Percentiles rank a stretch among this genome's conserved stretches.
phyloP scores from a whole-genome alignment of 2,329 filamentous ascomycete genomes.

The Aspergillus texensis region DNA sequence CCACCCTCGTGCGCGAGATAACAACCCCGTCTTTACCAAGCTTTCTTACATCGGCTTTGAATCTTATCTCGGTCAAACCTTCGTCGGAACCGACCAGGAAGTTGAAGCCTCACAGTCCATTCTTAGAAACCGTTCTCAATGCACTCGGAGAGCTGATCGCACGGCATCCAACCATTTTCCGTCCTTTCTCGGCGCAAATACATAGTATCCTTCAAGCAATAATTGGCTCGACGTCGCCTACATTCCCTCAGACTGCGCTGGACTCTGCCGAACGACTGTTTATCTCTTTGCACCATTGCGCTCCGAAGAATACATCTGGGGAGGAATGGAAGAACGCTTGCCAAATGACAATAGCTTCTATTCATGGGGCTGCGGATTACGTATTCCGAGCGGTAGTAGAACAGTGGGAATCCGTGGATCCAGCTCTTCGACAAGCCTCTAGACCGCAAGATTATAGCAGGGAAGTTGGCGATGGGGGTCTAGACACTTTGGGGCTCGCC shows the following conservation, averaged over 20 bases:
- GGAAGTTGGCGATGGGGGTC: slow-evolving; percentile 39
- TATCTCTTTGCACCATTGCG: slow-evolving; percentile 75
- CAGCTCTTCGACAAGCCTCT: slow-evolving; percentile 33
- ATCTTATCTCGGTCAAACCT: slow-evolving; percentile 59
- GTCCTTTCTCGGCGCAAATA: slow-evolving; percentile 72
- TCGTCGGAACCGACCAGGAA: slow-evolving; percentile 38
- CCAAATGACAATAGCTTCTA: slow-evolving; percentile 61
- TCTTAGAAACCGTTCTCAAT: slow-evolving; percentile 70
- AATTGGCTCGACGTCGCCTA: slow-evolving; percentile 63
- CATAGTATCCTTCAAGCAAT: slow-evolving; percentile 61
- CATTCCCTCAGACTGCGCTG: slow-evolving; percentile 57
- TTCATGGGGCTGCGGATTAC: slow-evolving; percentile 73
- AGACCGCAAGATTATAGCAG: slow-evolving; percentile 40
- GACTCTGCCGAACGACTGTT: slow-evolving; percentile 65
- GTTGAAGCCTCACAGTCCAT: slow-evolving; percentile 45
- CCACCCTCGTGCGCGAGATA: slow-evolving; percentile 82
- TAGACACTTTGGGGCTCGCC: slow-evolving; percentile 57
- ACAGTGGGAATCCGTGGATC: slow-evolving; percentile 72
- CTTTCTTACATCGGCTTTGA: slow-evolving; percentile 74
- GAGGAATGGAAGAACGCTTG: slow-evolving; percentile 78
- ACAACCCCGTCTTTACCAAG: slow-evolving; percentile 77
- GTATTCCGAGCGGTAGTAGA: slow-evolving; percentile 79
- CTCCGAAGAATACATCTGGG: slow-evolving; percentile 73
- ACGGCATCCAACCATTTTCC: slow-evolving; percentile 81
- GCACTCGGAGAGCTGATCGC: slow-evolving; percentile 73